Base-by-base conservation (phyloP, 352 stramenopile genomes). In the Globisporangium apiculatum region DNA sequence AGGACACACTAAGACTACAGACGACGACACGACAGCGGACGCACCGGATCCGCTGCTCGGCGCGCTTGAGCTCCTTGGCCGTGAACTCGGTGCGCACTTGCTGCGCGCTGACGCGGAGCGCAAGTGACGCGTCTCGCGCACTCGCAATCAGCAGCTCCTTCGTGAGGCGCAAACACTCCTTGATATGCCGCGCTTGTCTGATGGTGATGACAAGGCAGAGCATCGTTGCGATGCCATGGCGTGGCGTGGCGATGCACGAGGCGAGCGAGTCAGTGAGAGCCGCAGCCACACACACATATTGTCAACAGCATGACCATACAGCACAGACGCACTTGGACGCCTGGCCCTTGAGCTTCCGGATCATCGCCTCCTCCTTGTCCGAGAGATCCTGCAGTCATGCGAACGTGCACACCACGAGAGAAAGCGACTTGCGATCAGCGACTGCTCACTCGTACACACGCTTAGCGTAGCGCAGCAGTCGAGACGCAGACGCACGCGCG, bases 341-440 rank as follows among this genome's bases (percentile, higher is more conserved):
- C 66, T 89, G 77, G 24, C 79, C 72, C 59, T 79, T 87, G 18
- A 95, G 68, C 55, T 92, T 91, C 46, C 83, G 71, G 7, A 80
- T 77, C 65, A 91, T 75, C 4, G 73, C 78, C 31, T 90, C 79
- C 48, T 93, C 79, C 47, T 87, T 91, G 14, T 81, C 73, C 1
- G 83, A 93, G 11, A 90, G 53, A 58, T 93, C 85, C 77, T 90
- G 38, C 10, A 31, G 24, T 31, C 24, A 31, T 31, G 24, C 24
- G 24, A 31, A 31, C 24, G 24, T 31, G 24, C 24, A 31, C 24
- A 31, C 24, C 24, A 31, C 24, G 24, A 31, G 24, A 31, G 24
- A 31, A 2, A 31, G 24, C 24, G 1, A 31, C 24, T 31, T 31
- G 24, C 24, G 24, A 31, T 31, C 24, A 31, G 24, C 24, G 24